Base-by-base conservation (phyloP, 225 moss, liverwort and hornwort species). In the Lunularia cruciata region DNA sequence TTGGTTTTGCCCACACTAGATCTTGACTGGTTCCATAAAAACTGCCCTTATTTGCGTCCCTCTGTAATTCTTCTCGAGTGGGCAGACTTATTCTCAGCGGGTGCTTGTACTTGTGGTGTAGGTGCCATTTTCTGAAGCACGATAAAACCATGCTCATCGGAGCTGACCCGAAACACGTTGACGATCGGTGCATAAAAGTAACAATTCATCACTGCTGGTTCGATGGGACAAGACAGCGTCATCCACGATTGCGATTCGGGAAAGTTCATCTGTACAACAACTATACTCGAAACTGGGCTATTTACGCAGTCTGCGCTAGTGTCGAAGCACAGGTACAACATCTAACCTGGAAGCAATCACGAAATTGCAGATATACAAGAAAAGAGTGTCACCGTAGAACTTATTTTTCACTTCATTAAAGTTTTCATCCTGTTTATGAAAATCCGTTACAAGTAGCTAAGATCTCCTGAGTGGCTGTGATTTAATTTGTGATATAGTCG, bases 241-340 rank as follows among this genome's bases (percentile, higher is more conserved):
- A 98, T 64, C 96, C 96, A 32, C 87, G 93, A 25, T 51, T 98
- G 83, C 86, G 96, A 57, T 98, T 98, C 55, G 96, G 90, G 63
- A 98, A 98, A 83, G 96, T 91, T 32, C 96, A 98, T 67, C 58
- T 98, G 47, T 98, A 98, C 69, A 98, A 98, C 61, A 98, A 98
- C 34, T 98, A 98, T 76, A 98, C 90, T 1, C 89, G 90, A 73
- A 87, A 90, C 33, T 98, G 96, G 96, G 84, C 86, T 42, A 71
- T 98, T 37, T 98, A 98, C 70, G 96, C 89, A 20, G 84, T 98
- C 61, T 98, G 96, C 77, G 89, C 96, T 16, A 98, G 96, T 71
- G 96, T 98, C 18, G 96, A 98, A 82, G 90, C 92, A 63, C 96
- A 94, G 91, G 92, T 88, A 70, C 49, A 14, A 28, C 8, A 13